A percentile compares a stretch with the other conserved stretches of the same genome.
Conservation (phyloP, 2,329 filamentous ascomycete genomes). For the Epichloe bromicola region DNA sequence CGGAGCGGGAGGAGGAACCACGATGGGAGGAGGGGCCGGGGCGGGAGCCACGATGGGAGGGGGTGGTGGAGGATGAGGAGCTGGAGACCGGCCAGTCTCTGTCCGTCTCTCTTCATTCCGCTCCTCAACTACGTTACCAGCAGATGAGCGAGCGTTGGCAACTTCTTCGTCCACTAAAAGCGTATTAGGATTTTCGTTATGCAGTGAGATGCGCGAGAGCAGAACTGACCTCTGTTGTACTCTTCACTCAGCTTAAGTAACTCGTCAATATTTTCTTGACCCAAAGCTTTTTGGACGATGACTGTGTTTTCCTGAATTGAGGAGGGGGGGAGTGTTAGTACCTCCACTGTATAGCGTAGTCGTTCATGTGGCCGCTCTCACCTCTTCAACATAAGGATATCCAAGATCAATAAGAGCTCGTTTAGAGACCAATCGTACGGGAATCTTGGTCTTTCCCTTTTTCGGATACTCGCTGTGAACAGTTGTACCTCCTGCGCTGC, state of each 20-base stretch:
- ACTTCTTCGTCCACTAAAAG: constrained; percentile 30
- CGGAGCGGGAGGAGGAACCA: constrained; percentile 15
- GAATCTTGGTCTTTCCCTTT: constrained; percentile 87
- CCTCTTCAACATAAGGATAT: constrained; percentile 80
- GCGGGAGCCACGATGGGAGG: constrained; percentile 11
- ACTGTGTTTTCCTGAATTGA: constrained; percentile 56
- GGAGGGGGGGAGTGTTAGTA: neutral
- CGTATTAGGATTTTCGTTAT: neutral
- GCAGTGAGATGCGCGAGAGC: neutral
- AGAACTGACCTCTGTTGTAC: constrained; percentile 44
- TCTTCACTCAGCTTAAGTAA: constrained; percentile 72
- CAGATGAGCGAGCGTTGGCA: constrained; percentile 30
- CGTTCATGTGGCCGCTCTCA: constrained; percentile 25
- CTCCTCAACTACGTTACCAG: constrained; percentile 36
- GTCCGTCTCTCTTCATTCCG: constrained; percentile 23
- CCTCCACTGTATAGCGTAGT: neutral
- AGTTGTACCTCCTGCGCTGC: constrained; percentile 36
- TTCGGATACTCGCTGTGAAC: constrained; percentile 56
- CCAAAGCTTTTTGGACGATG: constrained; percentile 71
- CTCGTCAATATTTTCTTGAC: constrained; percentile 84
- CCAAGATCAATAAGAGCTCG: constrained; percentile 71
- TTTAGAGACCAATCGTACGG: constrained; percentile 65
- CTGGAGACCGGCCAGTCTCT: constrained; percentile 4
- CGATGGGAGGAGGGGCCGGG: neutral
- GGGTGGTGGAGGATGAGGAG: constrained; percentile 11